Percentiles rank a stretch among this genome's conserved stretches.
Conservation (phyloP, 2,329 filamentous ascomycete species). For the Paraconiothyrium sp. region DNA sequence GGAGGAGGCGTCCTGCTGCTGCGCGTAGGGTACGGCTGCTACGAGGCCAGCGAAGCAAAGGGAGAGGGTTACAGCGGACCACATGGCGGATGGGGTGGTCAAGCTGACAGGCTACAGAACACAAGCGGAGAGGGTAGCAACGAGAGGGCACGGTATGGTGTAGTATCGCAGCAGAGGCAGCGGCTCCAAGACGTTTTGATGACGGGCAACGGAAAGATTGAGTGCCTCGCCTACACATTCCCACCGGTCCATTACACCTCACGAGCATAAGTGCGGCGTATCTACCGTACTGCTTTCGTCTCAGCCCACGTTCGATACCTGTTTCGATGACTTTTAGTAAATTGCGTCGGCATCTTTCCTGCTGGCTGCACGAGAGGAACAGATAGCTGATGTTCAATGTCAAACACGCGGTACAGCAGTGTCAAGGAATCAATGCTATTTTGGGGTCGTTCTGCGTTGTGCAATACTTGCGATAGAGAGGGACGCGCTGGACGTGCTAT, state of each 20-base stretch:
- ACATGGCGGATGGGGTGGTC: slow-evolving; percentile 1
- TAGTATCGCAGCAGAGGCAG: background rate
- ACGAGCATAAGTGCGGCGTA: background rate
- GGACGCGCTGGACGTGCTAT: slow-evolving; percentile 27
- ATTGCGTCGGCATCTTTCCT: slow-evolving; percentile 11
- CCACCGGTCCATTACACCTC: background rate
- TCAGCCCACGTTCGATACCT: background rate
- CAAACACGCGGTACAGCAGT: slow-evolving; percentile 15
- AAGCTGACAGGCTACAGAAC: background rate
- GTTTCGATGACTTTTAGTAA: background rate
- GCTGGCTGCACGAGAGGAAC: background rate
- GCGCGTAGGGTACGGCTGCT: slow-evolving; percentile 22
- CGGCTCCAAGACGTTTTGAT: slow-evolving; percentile 11
- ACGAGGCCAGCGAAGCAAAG: slow-evolving; percentile 3
- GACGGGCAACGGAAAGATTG: background rate
- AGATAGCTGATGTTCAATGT: slow-evolving; percentile 19
- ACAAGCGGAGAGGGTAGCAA: background rate
- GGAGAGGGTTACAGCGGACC: slow-evolving; percentile 11
- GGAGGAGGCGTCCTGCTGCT: slow-evolving; percentile 20
- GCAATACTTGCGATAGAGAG: slow-evolving; percentile 20
- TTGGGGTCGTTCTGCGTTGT: slow-evolving; percentile 19
- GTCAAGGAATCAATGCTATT: slow-evolving; percentile 22
- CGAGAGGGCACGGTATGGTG: background rate
- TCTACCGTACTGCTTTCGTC: background rate
- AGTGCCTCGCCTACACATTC: background rate